Evolutionary conservation across 441 rosid species (phyloP).

Genomic region (Flueggea neowawraea): DNA sequence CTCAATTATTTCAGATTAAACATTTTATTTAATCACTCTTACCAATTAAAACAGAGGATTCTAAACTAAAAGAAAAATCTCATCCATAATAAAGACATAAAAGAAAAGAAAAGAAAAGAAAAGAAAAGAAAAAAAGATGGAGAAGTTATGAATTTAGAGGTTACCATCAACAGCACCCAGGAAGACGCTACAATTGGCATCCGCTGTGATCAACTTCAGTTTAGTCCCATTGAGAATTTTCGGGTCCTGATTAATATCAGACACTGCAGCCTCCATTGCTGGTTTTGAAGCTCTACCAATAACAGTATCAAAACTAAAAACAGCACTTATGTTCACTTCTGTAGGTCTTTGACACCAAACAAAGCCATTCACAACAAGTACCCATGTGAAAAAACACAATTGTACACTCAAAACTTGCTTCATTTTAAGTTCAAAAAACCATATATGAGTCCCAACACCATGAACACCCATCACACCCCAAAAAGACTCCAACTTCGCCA

Average conservation of each 20-base stretch:
- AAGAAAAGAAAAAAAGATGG: background rate
- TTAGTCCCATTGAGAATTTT: constrained; percentile 51
- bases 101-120: background rate
- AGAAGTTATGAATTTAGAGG: background rate
- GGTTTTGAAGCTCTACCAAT: constrained; percentile 80
- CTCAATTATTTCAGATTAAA: no score
- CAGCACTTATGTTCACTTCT: constrained; percentile 61
- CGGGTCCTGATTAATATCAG: constrained; percentile 56
- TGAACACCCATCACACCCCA: no score
- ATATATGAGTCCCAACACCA: no score
- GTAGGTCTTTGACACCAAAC: constrained; percentile 46
- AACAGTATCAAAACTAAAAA: constrained; percentile 65
- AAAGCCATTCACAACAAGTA: constrained; percentile 24
- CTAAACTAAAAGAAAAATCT: background rate
- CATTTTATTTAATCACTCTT: no score
- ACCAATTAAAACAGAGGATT: background rate
- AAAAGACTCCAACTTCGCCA: no score
- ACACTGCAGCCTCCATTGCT: constrained; percentile 64
- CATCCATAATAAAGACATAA: background rate
- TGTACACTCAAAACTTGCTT: no score
- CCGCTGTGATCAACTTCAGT: constrained; percentile 40
- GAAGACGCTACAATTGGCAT: constrained; percentile 64
- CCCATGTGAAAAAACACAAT: constrained; percentile 23
- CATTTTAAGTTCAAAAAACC: no score
- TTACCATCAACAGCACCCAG: constrained; percentile 68